These are phyloP conservation scores for Pulveroboletus sp. DNA, from an alignment of 768 basidiomycete genomes.

Conservation along the genomic window DNA sequence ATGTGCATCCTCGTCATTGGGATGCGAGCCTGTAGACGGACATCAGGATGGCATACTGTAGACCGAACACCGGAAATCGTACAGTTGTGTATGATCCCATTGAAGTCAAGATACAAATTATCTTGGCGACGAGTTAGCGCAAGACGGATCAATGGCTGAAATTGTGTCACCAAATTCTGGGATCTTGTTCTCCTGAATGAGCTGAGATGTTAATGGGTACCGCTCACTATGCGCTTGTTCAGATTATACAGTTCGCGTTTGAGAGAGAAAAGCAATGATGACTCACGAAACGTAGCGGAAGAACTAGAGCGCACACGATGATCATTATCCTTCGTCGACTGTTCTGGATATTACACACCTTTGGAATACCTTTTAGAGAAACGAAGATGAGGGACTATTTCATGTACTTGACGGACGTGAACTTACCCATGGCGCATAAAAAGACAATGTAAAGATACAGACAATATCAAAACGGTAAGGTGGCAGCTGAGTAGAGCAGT, in stretches of 20 bases:
- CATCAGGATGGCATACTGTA: background rate
- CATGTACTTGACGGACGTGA: background rate
- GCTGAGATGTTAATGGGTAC: conserved; percentile 95
- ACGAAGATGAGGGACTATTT: conserved; percentile 1
- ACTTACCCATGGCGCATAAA: conserved; percentile 22
- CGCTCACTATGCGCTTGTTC: conserved; percentile 61
- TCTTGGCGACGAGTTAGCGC: conserved; percentile 40
- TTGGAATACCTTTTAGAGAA: conserved; percentile 49
- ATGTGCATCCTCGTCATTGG: conserved; percentile 93
- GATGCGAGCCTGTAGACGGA: conserved; percentile 69
- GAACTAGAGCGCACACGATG: conserved; percentile 49
- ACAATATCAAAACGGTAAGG: conserved; percentile 1
- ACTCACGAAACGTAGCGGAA: conserved; percentile 94
- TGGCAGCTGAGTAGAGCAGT: background rate
- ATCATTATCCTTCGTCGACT: conserved; percentile 7
- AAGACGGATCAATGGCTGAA: background rate
- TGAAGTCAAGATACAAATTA: conserved; percentile 92
- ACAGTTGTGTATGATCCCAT: conserved; percentile 88
- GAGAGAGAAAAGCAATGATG: no score
- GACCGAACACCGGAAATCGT: background rate
- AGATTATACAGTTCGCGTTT: conserved; percentile 2
- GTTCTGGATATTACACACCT: conserved; percentile 39
- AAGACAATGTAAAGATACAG: conserved; percentile 7
- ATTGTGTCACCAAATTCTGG: conserved; percentile 82
- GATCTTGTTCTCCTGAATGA: conserved; percentile 98